phyloP scores from a whole-genome alignment of 306 rosid species.

The Cicer yamashitae region DNA sequence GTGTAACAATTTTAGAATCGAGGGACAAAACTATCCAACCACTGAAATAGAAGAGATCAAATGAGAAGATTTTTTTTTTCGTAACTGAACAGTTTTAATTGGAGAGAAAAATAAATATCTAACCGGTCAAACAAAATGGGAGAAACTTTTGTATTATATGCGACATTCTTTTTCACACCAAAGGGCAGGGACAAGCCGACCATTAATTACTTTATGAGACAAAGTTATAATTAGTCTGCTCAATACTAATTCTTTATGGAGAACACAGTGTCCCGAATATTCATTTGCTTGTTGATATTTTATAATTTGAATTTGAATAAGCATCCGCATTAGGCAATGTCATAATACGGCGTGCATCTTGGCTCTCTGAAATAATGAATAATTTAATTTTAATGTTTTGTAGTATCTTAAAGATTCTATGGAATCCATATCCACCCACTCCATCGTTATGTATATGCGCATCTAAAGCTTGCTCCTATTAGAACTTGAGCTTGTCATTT shows the following conservation, averaged over 20 bases:
- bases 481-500: neutral
- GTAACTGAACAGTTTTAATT: too few relatives aligned
- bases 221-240: neutral
- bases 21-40: too few relatives aligned
- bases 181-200: neutral
- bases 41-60: neutral
- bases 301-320: constrained; percentile 14
- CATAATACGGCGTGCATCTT: neutral
- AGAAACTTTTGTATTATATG: neutral
- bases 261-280: neutral
- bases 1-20: too few relatives aligned
- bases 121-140: neutral
- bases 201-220: neutral
- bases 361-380: neutral
- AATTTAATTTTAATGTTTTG: constrained; percentile 6
- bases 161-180: neutral
- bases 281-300: constrained; percentile 19
- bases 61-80: too few relatives aligned
- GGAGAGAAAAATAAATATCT: neutral
- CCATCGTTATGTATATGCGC: neutral
- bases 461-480: constrained; percentile 1
- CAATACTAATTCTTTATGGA: neutral
- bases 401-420: constrained; percentile 38
- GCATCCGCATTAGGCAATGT: constrained; percentile 22
- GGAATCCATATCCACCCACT: constrained; percentile 41